These are phyloP conservation scores for Aspergillus ellipticus DNA, from an alignment of 495 filamentous ascomycete species.

Conservation along the genomic window DNA sequence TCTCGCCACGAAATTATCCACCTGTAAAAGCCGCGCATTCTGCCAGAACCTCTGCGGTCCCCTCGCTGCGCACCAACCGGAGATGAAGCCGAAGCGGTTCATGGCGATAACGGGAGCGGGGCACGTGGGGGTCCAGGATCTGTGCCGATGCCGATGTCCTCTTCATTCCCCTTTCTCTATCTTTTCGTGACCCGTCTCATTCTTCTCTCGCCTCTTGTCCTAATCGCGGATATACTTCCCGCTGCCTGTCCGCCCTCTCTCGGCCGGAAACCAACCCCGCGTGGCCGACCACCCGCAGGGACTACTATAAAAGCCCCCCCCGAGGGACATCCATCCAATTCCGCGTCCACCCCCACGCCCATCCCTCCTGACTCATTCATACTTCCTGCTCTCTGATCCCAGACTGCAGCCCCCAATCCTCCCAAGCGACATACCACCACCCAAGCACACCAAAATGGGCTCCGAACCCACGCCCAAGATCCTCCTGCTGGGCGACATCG, in stretches of 20 bases:
- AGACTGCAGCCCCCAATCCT: too few species aligned
- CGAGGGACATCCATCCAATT: background rate
- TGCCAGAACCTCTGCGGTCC: too few species aligned
- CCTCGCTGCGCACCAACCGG: background rate
- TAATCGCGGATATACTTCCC: background rate
- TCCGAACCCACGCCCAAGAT: constrained; percentile 44
- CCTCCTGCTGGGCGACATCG: constrained; percentile 53
- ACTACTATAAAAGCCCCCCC: too few species aligned
- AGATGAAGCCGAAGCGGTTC: background rate
- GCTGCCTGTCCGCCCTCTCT: background rate
- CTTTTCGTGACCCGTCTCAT: background rate
- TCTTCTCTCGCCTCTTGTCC: background rate
- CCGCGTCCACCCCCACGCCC: background rate
- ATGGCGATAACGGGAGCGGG: background rate
- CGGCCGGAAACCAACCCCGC: too few species aligned
- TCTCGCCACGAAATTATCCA: background rate
- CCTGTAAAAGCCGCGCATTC: too few species aligned
- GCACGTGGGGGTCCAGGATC: background rate
- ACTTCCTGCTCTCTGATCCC: background rate
- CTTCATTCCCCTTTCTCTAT: background rate
- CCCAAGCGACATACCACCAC: background rate
- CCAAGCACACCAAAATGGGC: constrained; percentile 16
- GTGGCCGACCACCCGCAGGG: too few species aligned
- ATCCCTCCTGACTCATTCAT: background rate
- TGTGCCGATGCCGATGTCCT: background rate